A percentile compares a stretch with the other conserved stretches of the same genome.
Conservation (phyloP, 2,329 filamentous ascomycete species). For the Claviceps lovelessii region DNA sequence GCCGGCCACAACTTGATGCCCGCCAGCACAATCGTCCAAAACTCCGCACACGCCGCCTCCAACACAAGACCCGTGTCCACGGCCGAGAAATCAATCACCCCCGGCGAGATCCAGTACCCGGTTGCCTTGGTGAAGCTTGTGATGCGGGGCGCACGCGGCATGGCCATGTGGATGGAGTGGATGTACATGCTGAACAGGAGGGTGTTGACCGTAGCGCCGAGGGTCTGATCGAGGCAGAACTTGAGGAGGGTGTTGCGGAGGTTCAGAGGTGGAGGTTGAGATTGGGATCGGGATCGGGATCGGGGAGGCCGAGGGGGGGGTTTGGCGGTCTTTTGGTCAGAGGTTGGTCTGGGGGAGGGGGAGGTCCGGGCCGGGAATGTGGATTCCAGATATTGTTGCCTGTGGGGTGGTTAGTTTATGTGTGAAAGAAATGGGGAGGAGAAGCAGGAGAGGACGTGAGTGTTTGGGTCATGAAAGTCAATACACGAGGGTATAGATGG, state of each 20-base stretch:
- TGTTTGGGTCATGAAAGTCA: too few relatives aligned
- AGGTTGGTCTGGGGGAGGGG: background rate
- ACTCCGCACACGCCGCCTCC: constrained; percentile 35
- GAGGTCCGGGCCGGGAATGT: constrained; percentile 50
- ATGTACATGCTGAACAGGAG: constrained; percentile 47
- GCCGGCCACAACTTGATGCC: constrained; percentile 57
- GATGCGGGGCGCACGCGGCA: constrained; percentile 26
- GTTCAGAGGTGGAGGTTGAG: constrained; percentile 27
- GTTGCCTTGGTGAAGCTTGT: constrained; percentile 21
- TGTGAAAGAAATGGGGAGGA: too few relatives aligned
- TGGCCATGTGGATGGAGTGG: constrained; percentile 38
- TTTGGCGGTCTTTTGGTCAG: background rate
- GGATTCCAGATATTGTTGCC: constrained; percentile 63
- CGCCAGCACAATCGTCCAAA: constrained; percentile 50
- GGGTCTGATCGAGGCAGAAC: constrained; percentile 52
- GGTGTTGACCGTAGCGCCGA: constrained; percentile 52
- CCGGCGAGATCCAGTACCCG: constrained; percentile 22
- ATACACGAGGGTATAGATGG: too few relatives aligned
- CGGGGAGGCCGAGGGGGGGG: too few relatives aligned
- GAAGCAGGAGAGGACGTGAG: too few relatives aligned
- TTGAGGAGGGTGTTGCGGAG: constrained; percentile 52
- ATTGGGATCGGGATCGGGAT: background rate
- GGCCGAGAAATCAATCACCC: constrained; percentile 27
- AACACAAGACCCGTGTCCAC: constrained; percentile 33
- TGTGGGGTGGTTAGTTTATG: constrained; percentile 14